Evolutionary conservation across 805 yeast species (phyloP).

Genomic region (Komagataella ulmi): DNA sequence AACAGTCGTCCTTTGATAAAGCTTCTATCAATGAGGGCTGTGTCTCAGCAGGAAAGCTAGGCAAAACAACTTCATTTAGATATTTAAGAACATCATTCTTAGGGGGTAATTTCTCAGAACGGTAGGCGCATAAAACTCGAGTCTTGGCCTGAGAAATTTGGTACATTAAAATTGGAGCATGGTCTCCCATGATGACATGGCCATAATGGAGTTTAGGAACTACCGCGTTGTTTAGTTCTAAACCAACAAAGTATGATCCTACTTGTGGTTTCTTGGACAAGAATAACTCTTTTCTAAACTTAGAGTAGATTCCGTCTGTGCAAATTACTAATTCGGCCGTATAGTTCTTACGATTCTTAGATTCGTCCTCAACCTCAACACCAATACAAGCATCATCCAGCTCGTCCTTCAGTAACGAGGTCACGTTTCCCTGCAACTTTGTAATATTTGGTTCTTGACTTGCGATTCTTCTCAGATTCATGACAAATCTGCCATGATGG

Average conservation of each 20-base stretch:
- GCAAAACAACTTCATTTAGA: slow-evolving; percentile 45
- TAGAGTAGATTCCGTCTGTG: slow-evolving; percentile 92
- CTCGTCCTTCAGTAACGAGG: slow-evolving; percentile 42
- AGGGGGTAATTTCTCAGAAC: slow-evolving; percentile 63
- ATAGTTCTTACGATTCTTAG: slow-evolving; percentile 28
- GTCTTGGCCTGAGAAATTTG: slow-evolving; percentile 78
- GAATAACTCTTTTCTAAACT: slow-evolving; percentile 66
- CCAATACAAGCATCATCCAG: slow-evolving; percentile 47
- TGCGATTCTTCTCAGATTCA: slow-evolving; percentile 64
- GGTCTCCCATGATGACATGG: slow-evolving; percentile 77
- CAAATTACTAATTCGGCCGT: slow-evolving; percentile 56
- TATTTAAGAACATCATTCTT: slow-evolving; percentile 40
- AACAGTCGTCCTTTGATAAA: slow-evolving; percentile 33
- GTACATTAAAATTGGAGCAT: slow-evolving; percentile 81
- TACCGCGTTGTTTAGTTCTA: slow-evolving; percentile 61
- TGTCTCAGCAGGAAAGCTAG: slow-evolving; percentile 50
- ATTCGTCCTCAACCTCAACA: slow-evolving; percentile 40
- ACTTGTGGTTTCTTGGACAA: slow-evolving; percentile 39
- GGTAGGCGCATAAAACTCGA: slow-evolving; percentile 79
- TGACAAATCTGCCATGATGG: slow-evolving; percentile 83
- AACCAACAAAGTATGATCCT: slow-evolving; percentile 79
- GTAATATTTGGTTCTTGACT: slow-evolving; percentile 61
- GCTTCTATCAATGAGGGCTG: slow-evolving; percentile 62
- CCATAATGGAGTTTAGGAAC: slow-evolving; percentile 71
- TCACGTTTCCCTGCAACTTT: slow-evolving; percentile 74